Conservation (phyloP, 2,329 filamentous ascomycete species). For the Cadophora malorum region DNA sequence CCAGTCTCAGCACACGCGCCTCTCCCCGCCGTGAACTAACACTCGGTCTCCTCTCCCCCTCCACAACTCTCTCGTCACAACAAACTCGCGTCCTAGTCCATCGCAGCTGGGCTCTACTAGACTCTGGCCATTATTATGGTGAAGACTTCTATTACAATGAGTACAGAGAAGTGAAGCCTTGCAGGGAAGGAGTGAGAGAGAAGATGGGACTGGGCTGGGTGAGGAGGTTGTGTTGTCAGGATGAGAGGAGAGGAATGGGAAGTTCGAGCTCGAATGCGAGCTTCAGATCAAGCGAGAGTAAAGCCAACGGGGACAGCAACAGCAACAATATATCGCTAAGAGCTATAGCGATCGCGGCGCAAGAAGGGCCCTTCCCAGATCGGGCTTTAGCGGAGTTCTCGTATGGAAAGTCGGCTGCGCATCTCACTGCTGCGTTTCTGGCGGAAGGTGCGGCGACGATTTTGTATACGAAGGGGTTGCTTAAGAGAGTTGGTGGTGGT, state of each 20-base stretch:
- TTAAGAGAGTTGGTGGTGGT: slow-evolving; percentile 7
- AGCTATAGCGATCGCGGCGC: slow-evolving; percentile 21
- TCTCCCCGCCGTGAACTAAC: slow-evolving; percentile 19
- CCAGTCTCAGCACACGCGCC: slow-evolving; percentile 14
- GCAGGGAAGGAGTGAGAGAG: slow-evolving; percentile 11
- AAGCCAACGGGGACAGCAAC: neutral
- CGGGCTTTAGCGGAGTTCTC: slow-evolving; percentile 20
- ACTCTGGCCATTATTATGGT: slow-evolving; percentile 8
- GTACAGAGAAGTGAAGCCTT: slow-evolving; percentile 9
- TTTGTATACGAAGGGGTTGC: slow-evolving; percentile 8
- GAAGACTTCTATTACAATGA: slow-evolving; percentile 22
- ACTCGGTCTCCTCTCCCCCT: slow-evolving; percentile 12
- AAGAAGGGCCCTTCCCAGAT: slow-evolving; percentile 24
- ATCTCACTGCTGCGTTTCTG: slow-evolving; percentile 19
- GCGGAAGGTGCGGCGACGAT: slow-evolving; percentile 20
- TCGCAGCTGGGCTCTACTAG: slow-evolving; percentile 20
- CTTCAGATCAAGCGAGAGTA: neutral
- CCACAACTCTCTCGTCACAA: slow-evolving; percentile 2
- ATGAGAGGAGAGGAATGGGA: neutral
- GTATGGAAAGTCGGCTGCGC: neutral
- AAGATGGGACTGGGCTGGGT: slow-evolving; percentile 4
- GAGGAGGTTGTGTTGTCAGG: neutral
- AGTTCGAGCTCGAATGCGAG: neutral
- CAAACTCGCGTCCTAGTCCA: slow-evolving; percentile 20
- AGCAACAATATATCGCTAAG: neutral